Base-by-base conservation (phyloP, 441 rosid genomes). In the Isatis lusitanica region DNA sequence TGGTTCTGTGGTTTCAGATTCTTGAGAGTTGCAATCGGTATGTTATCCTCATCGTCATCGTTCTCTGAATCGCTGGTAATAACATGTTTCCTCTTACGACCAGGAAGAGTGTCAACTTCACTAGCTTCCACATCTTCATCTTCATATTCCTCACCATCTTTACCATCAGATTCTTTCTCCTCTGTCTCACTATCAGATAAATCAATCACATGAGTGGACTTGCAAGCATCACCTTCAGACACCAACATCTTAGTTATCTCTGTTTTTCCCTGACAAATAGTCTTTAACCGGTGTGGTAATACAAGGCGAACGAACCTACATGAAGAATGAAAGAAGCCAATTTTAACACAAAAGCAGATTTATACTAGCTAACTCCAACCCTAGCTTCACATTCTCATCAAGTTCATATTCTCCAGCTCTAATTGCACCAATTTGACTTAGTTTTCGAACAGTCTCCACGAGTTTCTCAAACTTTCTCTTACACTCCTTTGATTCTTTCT, bases 401-500 rank as follows among this genome's bases (percentile, higher is more conserved):
- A 64, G 43, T 10, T 57, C 75, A 24, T 26, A 56, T 39, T 59
- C 64, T 15, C 62, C 71, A 58, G 21, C 63, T 53, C 40, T 67
- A 72, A 63, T 9, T 1, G 24, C 72, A 53, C 47, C 33, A 16
- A 56, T 13, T 2, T 70, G 79, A 57, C 77, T 74, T 77, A 80
- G 21, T 71, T 60, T 73, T 5, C 48, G 59, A 50, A 80, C 70
- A 35, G 62, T 9, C 11, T 76, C 82, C 56, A 74, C 83, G 73
- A 92, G 73, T 56, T 81, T 83, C 80, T 69, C 78, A 62, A 74
- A 83, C 80, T 78, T 87, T 35, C 31, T 55, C 81, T 81, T 90
- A 90, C 88, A 87, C 21, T 53, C 52, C 75, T 80, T 75, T 11
- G 76, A 74, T 36, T 85, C 81, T 3, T 21, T 75, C 80, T 82